Conservation (phyloP, 2,329 filamentous ascomycete genomes). For the Trichoderma pleuroti region DNA sequence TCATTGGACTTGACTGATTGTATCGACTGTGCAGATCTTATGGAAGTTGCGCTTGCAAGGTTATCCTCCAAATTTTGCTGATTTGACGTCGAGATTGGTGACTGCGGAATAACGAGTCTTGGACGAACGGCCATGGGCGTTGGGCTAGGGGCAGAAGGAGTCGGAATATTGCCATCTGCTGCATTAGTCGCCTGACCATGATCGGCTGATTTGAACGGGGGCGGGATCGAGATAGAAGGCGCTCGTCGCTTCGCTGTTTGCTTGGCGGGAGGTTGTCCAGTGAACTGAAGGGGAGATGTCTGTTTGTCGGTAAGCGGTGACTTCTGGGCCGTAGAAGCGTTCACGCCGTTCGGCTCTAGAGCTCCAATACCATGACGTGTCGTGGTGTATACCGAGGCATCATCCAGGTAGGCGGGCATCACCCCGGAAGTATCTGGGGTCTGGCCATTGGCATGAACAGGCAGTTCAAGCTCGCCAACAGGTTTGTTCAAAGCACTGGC, state of each 20-base stretch:
- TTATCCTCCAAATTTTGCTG: constrained; percentile 9
- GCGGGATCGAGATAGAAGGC: neutral
- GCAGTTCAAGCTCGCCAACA: neutral
- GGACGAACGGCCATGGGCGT: constrained; percentile 32
- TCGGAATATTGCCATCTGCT: constrained; percentile 25
- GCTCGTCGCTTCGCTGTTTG: neutral
- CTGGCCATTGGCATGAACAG: neutral
- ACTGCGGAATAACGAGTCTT: constrained; percentile 29
- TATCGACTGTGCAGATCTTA: constrained; percentile 24
- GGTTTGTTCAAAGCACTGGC: neutral
- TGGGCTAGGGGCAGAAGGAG: constrained; percentile 35
- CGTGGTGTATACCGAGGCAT: too few relatives aligned
- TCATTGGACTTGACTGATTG: constrained; percentile 24
- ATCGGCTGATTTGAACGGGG: neutral
- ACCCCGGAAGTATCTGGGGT: too few relatives aligned
- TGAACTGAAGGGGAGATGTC: neutral
- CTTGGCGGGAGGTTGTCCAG: neutral
- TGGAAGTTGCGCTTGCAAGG: constrained; percentile 23
- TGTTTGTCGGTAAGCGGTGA: neutral
- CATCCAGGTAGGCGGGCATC: too few relatives aligned
- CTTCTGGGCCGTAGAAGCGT: neutral
- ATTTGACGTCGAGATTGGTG: constrained; percentile 19
- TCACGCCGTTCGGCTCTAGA: too few relatives aligned
- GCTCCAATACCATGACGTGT: neutral
- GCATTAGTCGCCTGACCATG: neutral